Base-by-base conservation (phyloP, 163 green algal species). In the Scenedesmus sp. region DNA sequence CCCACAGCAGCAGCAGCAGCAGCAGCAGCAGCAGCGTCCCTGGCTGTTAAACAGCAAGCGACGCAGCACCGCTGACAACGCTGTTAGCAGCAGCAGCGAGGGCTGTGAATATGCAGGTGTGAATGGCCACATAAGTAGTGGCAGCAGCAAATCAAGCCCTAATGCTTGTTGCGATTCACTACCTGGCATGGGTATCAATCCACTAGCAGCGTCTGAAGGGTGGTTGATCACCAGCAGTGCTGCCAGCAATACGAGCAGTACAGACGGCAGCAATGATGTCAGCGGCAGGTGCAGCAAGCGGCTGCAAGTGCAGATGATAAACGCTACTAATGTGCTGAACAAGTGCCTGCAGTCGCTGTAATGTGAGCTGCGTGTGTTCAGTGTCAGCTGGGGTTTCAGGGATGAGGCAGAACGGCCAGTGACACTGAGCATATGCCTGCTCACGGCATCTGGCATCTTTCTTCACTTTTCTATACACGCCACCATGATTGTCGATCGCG, bases 191-290 rank as follows among this genome's bases (percentile, higher is more conserved):
- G 9, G 18, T 33, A 6, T 40, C 1, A 0, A 1, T 76, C 65
- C 30, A 40, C 9, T 76, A 7, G 65, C 65, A 37, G 65, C 65
- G 30, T 76, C 30, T 40, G 65, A 76, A 10, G 65, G 65, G 65
- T 76, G 65, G 65, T 76, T 76, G 65, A 18, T 76, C 65, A 76
- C 7, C 65, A 76, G 65, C 65, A 40, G 65, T 40, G 65, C 65
- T 76, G 65, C 65, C 65, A 76, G 65, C 30, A 76, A 30, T 76
- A 76, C 65, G 40, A 76, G 65, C 65, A 76, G 65, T 76, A 76
- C 65, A 37, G 40, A 76, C 6, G 65, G 30, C 65, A 76, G 24
- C 65, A 42, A 26, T 40, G 30, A 76, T 30, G 40, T 26, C 65
- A 76, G 65, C 30, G 16, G 56, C 65, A 76, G 30, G 65, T 70